Conservation (phyloP, 768 basidiomycete species). For the Chlorophyllum brunneum region DNA sequence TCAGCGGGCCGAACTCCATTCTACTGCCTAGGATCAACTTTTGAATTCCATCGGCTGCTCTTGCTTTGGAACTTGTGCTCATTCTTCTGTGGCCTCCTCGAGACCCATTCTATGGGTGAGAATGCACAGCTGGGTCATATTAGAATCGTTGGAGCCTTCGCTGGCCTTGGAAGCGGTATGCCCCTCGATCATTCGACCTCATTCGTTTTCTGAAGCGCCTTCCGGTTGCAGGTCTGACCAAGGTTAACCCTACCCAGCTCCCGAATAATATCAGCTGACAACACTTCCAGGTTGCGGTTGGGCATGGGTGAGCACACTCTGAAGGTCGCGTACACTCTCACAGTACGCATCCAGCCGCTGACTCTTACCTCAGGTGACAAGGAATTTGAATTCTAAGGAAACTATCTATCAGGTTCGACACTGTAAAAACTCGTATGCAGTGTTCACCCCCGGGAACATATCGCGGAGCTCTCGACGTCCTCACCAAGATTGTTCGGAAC, state of each 20-base stretch:
- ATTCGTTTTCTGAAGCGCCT: background rate
- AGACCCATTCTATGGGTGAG: slow-evolving; percentile 12
- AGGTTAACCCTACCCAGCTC: slow-evolving; percentile 28
- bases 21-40: too few species aligned
- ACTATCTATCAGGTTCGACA: slow-evolving; percentile 51
- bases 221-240: slow-evolving; percentile 40
- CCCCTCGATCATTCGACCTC: background rate
- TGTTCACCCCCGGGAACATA: slow-evolving; percentile 65
- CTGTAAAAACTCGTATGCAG: slow-evolving; percentile 70
- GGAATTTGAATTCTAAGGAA: slow-evolving; percentile 1
- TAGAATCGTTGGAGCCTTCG: slow-evolving; percentile 51
- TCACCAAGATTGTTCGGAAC: slow-evolving; percentile 51
- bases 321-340: slow-evolving; percentile 9
- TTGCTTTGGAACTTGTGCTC: background rate
- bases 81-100: background rate
- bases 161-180: slow-evolving; percentile 61
- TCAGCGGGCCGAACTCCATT: background rate
- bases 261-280: slow-evolving; percentile 1
- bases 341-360: background rate
- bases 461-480: slow-evolving; percentile 55
- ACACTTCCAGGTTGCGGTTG: slow-evolving; percentile 54
- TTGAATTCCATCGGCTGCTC: too few species aligned
- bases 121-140: slow-evolving; percentile 29
- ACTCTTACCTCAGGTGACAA: slow-evolving; percentile 1
- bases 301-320: slow-evolving; percentile 50